A percentile compares a stretch with the other conserved stretches of the same genome.
These are phyloP conservation scores for Fusarium torreyae DNA, from an alignment of 2,329 filamentous ascomycete genomes.

Conservation along the genomic window DNA sequence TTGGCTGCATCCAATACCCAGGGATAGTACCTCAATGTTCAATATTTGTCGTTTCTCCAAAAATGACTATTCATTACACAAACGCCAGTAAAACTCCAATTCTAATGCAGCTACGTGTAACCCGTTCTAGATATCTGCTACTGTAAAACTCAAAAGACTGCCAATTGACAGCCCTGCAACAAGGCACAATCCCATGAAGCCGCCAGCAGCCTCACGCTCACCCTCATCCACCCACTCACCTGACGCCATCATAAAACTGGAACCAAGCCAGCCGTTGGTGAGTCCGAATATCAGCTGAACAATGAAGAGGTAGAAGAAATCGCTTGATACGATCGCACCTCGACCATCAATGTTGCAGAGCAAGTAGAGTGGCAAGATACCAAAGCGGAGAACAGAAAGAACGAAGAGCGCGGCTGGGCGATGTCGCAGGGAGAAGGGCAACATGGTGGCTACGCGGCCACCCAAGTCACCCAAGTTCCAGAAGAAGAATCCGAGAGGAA, in stretches of 20 bases:
- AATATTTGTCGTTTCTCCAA: conserved; percentile 29
- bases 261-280: conserved; percentile 89
- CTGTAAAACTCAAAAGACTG: conserved; percentile 90
- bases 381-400: conserved; percentile 74
- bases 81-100: conserved; percentile 23
- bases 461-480: conserved; percentile 93
- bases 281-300: conserved; percentile 89
- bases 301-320: conserved; percentile 87
- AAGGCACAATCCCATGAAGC: conserved; percentile 94
- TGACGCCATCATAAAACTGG: conserved; percentile 92
- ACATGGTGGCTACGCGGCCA: conserved; percentile 79
- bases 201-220: conserved; percentile 90
- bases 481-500: conserved; percentile 89
- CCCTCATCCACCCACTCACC: conserved; percentile 84
- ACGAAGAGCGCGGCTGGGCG: conserved; percentile 78
- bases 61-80: conserved; percentile 17
- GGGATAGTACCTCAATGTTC: conserved; percentile 24
- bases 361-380: conserved; percentile 87
- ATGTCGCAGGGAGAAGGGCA: conserved; percentile 70
- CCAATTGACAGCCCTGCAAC: conserved; percentile 86
- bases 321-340: conserved; percentile 82
- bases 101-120: conserved; percentile 23
- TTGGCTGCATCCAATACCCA: conserved; percentile 33
- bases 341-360: conserved; percentile 88
- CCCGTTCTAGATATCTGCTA: conserved; percentile 64